Conservation (phyloP, 2,329 filamentous ascomycete genomes). For the Beauveria rudraprayagi region DNA sequence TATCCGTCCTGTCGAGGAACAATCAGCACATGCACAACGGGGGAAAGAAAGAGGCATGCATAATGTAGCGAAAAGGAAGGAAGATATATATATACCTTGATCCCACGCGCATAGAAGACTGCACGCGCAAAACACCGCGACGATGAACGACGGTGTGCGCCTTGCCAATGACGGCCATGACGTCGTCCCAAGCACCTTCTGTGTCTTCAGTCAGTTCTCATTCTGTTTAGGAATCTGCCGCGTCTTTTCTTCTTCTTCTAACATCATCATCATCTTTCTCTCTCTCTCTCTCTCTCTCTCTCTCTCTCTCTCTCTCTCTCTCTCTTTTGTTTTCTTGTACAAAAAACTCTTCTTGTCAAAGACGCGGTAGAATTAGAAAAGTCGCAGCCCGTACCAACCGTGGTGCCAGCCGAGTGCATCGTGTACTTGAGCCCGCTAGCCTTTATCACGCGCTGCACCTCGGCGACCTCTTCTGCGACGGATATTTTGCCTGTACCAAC, state of each 20-base stretch:
- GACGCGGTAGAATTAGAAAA: neutral
- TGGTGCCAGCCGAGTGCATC: constrained; percentile 93
- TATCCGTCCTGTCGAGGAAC: constrained; percentile 58
- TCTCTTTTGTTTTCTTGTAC: neutral
- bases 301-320: neutral
- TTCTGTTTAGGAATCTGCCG: neutral
- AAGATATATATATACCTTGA: constrained; percentile 51
- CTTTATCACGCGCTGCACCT: constrained; percentile 77
- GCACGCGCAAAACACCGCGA: constrained; percentile 71
- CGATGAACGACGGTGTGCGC: constrained; percentile 71
- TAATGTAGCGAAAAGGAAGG: neutral
- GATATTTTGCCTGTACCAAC: constrained; percentile 72
- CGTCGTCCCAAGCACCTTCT: constrained; percentile 90
- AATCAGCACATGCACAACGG: neutral
- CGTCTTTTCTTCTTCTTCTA: no score
- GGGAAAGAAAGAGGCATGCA: neutral
- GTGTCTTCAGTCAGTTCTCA: neutral
- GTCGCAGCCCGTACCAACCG: constrained; percentile 59
- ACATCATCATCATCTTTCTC: no score
- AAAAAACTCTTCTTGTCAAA: neutral
- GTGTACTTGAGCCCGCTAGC: constrained; percentile 72
- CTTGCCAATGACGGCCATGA: constrained; percentile 79
- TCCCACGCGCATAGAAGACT: constrained; percentile 81
- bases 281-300: neutral
- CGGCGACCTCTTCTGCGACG: constrained; percentile 76